Evolutionary conservation across 2,329 filamentous ascomycete genomes (phyloP).

Genomic region (Lecanosticta acicola): DNA sequence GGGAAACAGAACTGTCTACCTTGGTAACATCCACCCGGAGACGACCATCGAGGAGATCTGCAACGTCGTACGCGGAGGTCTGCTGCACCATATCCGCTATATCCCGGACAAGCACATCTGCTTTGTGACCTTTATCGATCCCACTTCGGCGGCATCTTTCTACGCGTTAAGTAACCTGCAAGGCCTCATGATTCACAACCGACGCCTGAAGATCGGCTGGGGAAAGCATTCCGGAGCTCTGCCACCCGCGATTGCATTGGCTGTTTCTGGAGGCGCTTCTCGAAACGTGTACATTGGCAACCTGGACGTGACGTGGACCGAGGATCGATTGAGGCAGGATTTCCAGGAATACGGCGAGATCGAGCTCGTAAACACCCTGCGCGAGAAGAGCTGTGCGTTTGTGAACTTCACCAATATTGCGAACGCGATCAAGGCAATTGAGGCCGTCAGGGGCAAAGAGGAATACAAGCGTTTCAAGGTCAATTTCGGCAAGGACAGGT

Average conservation of each 20-base stretch:
- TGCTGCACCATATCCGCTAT: conserved; percentile 96
- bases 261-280: conserved; percentile 94
- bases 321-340: conserved; percentile 91
- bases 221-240: conserved; percentile 97
- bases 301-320: conserved; percentile 92
- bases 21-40: conserved; percentile 97
- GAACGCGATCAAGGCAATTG: conserved; percentile 98
- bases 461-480: conserved; percentile 99
- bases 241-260: conserved; percentile 89
- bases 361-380: conserved; percentile 89
- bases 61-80: conserved; percentile 92
- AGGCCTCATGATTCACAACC: conserved; percentile 98
- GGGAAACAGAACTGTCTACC: conserved; percentile 93
- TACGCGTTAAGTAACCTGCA: conserved; percentile 96
- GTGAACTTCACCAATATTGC: conserved; percentile 99
- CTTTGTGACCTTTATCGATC: conserved; percentile 99
- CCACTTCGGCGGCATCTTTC: conserved; percentile 94
- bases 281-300: conserved; percentile 98
- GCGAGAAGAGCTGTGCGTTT: conserved; percentile 98
- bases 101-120: conserved; percentile 99
- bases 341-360: conserved; percentile 98
- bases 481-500: conserved; percentile 98
- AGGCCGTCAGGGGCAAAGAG: conserved; percentile 87
- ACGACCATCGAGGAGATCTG: conserved; percentile 99
- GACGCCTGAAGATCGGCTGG: conserved; percentile 97